Evolutionary conservation across 768 basidiomycete species (phyloP).

Genomic region (Auriscalpium microsporum): DNA sequence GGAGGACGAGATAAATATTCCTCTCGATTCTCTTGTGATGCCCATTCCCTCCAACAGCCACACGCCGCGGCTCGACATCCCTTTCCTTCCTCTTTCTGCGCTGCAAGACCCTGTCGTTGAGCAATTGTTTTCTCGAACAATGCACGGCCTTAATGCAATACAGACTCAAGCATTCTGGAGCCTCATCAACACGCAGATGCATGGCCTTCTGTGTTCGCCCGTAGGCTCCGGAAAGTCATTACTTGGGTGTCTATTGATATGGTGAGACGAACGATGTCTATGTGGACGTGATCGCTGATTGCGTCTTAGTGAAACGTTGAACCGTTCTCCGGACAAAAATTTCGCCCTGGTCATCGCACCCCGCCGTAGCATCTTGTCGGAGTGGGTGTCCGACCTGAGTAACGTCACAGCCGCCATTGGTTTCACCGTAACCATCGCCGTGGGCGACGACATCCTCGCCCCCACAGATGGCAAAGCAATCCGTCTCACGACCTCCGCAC

Average conservation of each 20-base stretch:
- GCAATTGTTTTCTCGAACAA: constrained; percentile 34
- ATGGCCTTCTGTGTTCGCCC: constrained; percentile 72
- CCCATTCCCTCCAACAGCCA: constrained; percentile 50
- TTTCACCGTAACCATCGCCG: constrained; percentile 32
- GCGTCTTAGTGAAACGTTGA: constrained; percentile 45
- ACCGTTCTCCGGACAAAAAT: constrained; percentile 30
- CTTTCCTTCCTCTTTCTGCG: constrained; percentile 56
- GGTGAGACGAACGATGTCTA: constrained; percentile 40
- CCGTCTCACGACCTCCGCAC: constrained; percentile 46
- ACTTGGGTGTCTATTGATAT: constrained; percentile 58
- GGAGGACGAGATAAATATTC: constrained; percentile 60
- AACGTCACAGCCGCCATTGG: constrained; percentile 28
- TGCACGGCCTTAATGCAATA: constrained; percentile 67
- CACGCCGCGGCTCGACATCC: constrained; percentile 61
- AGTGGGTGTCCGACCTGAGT: constrained; percentile 47
- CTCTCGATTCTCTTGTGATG: constrained; percentile 68
- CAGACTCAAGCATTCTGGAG: constrained; percentile 91
- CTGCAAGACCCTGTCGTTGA: constrained; percentile 40
- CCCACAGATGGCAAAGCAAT: constrained; percentile 36
- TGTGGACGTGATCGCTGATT: constrained; percentile 7
- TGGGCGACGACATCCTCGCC: constrained; percentile 25
- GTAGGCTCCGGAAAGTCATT: constrained; percentile 75
- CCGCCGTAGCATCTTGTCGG: constrained; percentile 44
- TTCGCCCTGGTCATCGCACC: constrained; percentile 63
- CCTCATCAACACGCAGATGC: constrained; percentile 53